Base-by-base conservation (phyloP, 805 yeast species). In the Saccharomyces cerevisiae region DNA sequence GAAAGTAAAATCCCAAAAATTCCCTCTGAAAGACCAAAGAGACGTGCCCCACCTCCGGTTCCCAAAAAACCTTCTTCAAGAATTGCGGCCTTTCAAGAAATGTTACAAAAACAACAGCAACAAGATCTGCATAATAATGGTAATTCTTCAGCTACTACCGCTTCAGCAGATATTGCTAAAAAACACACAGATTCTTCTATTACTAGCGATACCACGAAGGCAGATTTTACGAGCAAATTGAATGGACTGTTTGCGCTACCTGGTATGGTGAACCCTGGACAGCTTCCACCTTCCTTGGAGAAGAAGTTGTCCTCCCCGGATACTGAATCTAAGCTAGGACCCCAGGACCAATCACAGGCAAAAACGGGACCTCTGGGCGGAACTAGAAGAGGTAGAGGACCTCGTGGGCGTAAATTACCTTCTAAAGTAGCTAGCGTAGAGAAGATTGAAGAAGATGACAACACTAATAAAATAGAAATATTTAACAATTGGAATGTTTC, bases 71-170 rank as follows among this genome's bases (percentile, higher is more conserved):
- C 89, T 17, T 85, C 92, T 0, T 83, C 89, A 1, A 85, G 78
- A 57, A 87, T 87, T 56, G 90, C 91, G 0, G 90, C 90, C 0
- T 87, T 87, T 67, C 95, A 87, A 64, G 86, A 85, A 62, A 81
- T 85, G 85, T 73, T 87, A 53, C 79, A 79, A 50, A 74, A 76
- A 56, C 78, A 76, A 57, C 83, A 79, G 62, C 65, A 69, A 36
- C 70, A 73, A 53, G 74, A 75, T 47, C 77, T 83, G 60, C 87
- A 82, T 60, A 82, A 79, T 53, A 76, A 36, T 6, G 43, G 11
- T 17, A 2, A 10, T 36, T 36, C 43, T 5, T 5, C 24, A 17
- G 17, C 28, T 46, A 22, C 11, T n/a, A 46, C 17, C 29, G 10
- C 14, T 46, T 36, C 43, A 46, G 53, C 32, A 5, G 54, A 49